Conservation (phyloP, 1,139 yeast species). For the Protomyces gravidus region DNA sequence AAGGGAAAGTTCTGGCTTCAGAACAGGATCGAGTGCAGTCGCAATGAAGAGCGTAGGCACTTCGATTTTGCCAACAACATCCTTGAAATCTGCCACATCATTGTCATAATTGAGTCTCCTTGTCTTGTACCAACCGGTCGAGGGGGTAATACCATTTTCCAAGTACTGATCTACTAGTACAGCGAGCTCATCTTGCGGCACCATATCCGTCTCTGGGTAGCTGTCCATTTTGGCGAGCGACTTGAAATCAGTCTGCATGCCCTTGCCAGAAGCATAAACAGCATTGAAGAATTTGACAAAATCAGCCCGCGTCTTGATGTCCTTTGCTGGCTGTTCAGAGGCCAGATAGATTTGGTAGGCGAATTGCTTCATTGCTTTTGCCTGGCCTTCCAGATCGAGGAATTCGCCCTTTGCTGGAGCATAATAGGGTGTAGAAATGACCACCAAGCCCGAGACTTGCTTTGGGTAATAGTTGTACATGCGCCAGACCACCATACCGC, state of each 20-base stretch:
- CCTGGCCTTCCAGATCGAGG: constrained; percentile 18
- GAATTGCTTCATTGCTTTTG: constrained; percentile 8
- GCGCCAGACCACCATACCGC: constrained; percentile 23
- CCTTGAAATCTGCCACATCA: constrained; percentile 5
- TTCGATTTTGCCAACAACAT: not conserved
- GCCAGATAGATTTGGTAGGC: constrained; percentile 22
- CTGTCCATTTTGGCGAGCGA: not conserved
- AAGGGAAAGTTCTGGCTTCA: constrained; percentile 9
- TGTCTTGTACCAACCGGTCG: constrained; percentile 23
- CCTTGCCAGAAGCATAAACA: constrained; percentile 16
- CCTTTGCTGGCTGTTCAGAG: constrained; percentile 9
- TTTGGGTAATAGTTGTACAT: constrained; percentile 17
- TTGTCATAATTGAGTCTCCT: constrained; percentile 20
- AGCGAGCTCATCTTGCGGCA: constrained; percentile 6
- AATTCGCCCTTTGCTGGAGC: constrained; percentile 22
- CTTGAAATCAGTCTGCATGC: constrained; percentile 9
- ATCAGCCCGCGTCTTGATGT: constrained; percentile 13
- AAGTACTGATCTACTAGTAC: constrained; percentile 9
- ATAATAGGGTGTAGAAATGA: constrained; percentile 23
- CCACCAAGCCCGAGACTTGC: constrained; percentile 15
- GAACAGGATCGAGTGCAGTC: constrained; percentile 19
- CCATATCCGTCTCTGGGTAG: not conserved
- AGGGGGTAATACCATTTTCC: not conserved
- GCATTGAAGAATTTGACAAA: constrained; percentile 22
- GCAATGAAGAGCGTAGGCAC: constrained; percentile 23